Base-by-base conservation (phyloP, 192 early-diverging fungal species). In the Chytriomyces hyalinus region DNA sequence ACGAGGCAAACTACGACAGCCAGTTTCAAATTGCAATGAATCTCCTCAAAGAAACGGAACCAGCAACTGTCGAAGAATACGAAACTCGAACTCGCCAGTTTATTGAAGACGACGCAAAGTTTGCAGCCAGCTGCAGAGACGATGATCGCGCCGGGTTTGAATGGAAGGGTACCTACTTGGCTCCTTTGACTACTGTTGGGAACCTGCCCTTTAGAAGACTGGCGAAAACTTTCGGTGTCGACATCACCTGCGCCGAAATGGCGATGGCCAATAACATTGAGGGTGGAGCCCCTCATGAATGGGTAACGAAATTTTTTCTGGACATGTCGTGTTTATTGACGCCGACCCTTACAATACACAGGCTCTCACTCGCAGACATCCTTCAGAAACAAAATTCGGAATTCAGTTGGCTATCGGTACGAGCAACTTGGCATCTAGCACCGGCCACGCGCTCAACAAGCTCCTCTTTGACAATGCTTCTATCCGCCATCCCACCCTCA, bases 161-260 rank as follows among this genome's bases (percentile, higher is more conserved):
- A 62, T 73, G 71, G 71, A 46, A 73, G 28, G 71, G 71, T 0
- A 89, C 92, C 43, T 99, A 99, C 78, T 84, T 98, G 63, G 97
- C 96, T 10, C 97, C 97, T 7, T 83, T 99, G 73, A 99, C 97
- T 0, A 99, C 97, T 3, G 96, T 99, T 28, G 97, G 97, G 49
- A 98, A 99, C 83, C 82, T 99, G 62, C 97, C 97, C 44, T 99
- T 99, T 87, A 89, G 97, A 10, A 91, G 96, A 17, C 87, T 97
- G 28, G 97, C 95, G 83, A 97, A 97, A 82, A 89, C 82, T 10
- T 96, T 92, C 78, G 97, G 97, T 50, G 96, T 93, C 6, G 97
- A 97, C 80, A 93, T 99, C 49, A 99, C 97, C 5, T 98, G 96
- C 76, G 94, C 94, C 48, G 97, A 98, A 82, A 76, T 76, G 97